phyloP scores from a whole-genome alignment of 2,329 filamentous ascomycete species.

The Verticillium nubilum region DNA sequence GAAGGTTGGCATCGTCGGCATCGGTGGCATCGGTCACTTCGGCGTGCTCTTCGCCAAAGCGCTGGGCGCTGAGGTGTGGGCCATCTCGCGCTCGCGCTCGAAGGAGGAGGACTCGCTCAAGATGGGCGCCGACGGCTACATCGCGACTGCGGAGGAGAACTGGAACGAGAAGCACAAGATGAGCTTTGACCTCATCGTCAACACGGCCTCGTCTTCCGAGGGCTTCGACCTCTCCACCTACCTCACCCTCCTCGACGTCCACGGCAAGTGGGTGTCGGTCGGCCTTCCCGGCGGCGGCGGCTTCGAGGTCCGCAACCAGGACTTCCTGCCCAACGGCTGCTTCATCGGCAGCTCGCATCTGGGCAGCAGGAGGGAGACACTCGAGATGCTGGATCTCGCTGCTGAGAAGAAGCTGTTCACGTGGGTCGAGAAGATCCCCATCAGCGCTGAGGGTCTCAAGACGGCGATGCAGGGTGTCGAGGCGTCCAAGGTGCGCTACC shows the following conservation, averaged over 20 bases:
- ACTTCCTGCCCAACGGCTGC: slow-evolving; percentile 69
- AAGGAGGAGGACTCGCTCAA: slow-evolving; percentile 55
- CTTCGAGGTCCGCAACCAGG: slow-evolving; percentile 65
- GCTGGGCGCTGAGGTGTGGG: slow-evolving; percentile 56
- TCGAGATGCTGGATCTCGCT: slow-evolving; percentile 67
- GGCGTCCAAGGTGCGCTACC: slow-evolving; percentile 67
- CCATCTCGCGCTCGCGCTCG: slow-evolving; percentile 52
- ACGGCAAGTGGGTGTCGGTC: slow-evolving; percentile 74
- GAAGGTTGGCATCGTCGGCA: slow-evolving; percentile 70
- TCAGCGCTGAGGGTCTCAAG: slow-evolving; percentile 66
- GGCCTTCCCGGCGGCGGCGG: slow-evolving; percentile 74
- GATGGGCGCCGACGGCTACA: slow-evolving; percentile 56
- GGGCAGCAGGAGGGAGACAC: slow-evolving; percentile 63
- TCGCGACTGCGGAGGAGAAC: slow-evolving; percentile 50
- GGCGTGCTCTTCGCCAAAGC: slow-evolving; percentile 66
- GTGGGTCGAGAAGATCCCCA: slow-evolving; percentile 69
- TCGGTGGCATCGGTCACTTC: slow-evolving; percentile 69
- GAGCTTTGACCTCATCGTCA: slow-evolving; percentile 73
- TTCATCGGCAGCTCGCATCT: slow-evolving; percentile 68
- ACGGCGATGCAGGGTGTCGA: slow-evolving; percentile 64
- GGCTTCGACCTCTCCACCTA: slow-evolving; percentile 66
- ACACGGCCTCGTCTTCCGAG: slow-evolving; percentile 64
- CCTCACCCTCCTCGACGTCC: slow-evolving; percentile 73
- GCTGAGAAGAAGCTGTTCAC: slow-evolving; percentile 64
- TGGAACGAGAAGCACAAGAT: slow-evolving; percentile 53